Conservation (phyloP, 208 protist species). For the Naegleria lovaniensis region DNA sequence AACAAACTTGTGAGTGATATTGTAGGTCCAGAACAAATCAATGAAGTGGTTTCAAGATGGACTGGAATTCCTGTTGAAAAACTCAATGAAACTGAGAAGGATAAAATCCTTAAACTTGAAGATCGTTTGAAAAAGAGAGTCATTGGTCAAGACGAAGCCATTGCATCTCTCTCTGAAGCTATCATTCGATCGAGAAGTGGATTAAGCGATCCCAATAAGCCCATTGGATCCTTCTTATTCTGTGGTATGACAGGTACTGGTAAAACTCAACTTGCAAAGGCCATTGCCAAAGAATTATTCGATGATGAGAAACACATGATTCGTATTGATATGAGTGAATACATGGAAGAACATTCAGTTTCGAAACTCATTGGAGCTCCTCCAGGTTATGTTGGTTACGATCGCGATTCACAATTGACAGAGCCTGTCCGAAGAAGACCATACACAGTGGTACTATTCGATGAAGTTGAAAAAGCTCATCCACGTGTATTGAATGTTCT, state of each 20-base stretch:
- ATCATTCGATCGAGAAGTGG: conserved; percentile 90
- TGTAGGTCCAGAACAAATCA: conserved; percentile 84
- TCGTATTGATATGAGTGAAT: conserved; percentile 97
- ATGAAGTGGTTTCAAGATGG: conserved; percentile 85
- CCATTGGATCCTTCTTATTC: conserved; percentile 90
- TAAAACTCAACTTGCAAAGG: conserved; percentile 92
- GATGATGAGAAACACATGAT: conserved; percentile 92
- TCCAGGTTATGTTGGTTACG: conserved; percentile 97
- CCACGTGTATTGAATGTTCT: conserved; percentile 90
- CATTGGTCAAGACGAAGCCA: conserved; percentile 90
- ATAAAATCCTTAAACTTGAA: conserved; percentile 60
- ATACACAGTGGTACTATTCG: conserved; percentile 95
- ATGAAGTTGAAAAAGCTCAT: conserved; percentile 99
- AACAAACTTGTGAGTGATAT: conserved; percentile 54
- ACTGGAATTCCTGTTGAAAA: conserved; percentile 93
- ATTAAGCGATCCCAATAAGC: conserved; percentile 74
- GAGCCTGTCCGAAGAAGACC: conserved; percentile 92
- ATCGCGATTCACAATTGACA: conserved; percentile 95
- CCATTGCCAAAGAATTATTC: conserved; percentile 88
- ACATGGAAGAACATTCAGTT: conserved; percentile 93
- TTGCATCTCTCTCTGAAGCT: conserved; percentile 85
- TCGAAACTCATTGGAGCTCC: conserved; percentile 93
- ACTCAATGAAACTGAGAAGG: conserved; percentile 72
- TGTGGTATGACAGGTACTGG: conserved; percentile 88
- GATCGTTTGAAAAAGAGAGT: conserved; percentile 61